Base-by-base conservation (phyloP, 768 basidiomycete genomes). In the Pulveroboletus sp. region DNA sequence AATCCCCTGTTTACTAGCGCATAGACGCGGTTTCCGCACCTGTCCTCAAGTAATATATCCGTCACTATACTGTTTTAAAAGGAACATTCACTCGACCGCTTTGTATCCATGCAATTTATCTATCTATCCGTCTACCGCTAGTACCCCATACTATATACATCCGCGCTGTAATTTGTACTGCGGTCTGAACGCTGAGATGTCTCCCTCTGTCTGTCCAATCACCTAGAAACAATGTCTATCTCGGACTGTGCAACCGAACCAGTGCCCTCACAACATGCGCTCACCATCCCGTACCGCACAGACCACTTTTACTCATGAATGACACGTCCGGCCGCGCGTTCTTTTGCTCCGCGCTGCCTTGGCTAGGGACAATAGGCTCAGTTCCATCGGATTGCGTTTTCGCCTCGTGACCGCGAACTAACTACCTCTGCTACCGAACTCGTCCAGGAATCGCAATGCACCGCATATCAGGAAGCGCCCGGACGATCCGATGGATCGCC, bases 61-160 rank as follows among this genome's bases (percentile, higher is more conserved):
- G 17, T 46, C 50, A 52, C 44, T 50, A 51, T 57, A 57, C 51
- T 49, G 28, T 46, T 41, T 51, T 41, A 43, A 43, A 14, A 49
- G 50, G 55, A 57, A 52, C 52, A 43, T 53, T 52, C 52, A 51
- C 35, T 43, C 11, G 51, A 50, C 41, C 56, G 47, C 51, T 49
- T 50, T 65, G 63, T 65, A 65, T 62, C 59, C 32, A 33, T 67
- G 54, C 50, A 14, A 53, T 32, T 36, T 64, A 59, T 66, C 51
- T 65, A 62, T 62, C 43, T 50, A 44, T 27, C 42, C 50, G 48
- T 49, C 33, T 45, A 37, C 24, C 32, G 36, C 3, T 57, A 57
- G 51, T 37, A 51, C n/a, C 8, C 14, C 15, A 17, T 63, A 63
- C 49, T 32, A 44, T 53, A 54, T 36, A 46, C 52, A 42, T 17